These are phyloP conservation scores for Austropuccinia psidii DNA, from an alignment of 1,284 basidiomycete genomes.

Conservation along the genomic window DNA sequence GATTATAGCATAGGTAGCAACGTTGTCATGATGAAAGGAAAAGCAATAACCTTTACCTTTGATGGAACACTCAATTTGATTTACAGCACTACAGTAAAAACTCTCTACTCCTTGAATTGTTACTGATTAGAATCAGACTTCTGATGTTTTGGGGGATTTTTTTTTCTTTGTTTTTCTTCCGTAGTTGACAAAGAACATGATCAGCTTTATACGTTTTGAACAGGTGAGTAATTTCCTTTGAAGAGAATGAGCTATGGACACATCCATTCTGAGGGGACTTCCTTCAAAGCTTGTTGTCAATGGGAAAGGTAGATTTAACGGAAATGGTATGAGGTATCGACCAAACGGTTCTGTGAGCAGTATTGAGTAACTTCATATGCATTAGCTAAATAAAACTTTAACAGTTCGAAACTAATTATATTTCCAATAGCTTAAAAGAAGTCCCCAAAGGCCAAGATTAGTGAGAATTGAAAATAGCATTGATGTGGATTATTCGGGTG, in stretches of 20 bases:
- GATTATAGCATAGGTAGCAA: not conserved
- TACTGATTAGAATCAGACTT: no score
- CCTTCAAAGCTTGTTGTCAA: conserved; percentile 2
- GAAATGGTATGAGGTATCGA: conserved; percentile 21
- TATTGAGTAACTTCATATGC: not conserved
- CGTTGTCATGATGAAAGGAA: not conserved
- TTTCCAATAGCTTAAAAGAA: not conserved
- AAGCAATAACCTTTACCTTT: conserved; percentile 2
- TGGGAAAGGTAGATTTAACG: conserved; percentile 2
- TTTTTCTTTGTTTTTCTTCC: no score
- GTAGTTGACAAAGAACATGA: conserved; percentile 18
- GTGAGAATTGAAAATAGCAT: conserved; percentile 15
- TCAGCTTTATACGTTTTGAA: not conserved
- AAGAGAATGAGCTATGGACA: not conserved
- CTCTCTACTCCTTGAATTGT: no score
- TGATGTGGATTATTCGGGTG: conserved; percentile 27
- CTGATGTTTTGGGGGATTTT: no score
- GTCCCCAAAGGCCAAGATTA: conserved; percentile 13
- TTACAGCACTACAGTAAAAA: not conserved
- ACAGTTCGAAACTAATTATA: no score
- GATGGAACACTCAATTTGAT: not conserved
- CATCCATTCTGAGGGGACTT: not conserved
- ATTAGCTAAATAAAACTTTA: not conserved
- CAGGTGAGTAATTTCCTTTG: not conserved
- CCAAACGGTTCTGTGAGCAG: conserved; percentile 8